A percentile compares a stretch with the other conserved stretches of the same genome.
These are phyloP conservation scores for Pouteria glomerata DNA, from an alignment of 148 eudicot genomes.

Conservation along the genomic window DNA sequence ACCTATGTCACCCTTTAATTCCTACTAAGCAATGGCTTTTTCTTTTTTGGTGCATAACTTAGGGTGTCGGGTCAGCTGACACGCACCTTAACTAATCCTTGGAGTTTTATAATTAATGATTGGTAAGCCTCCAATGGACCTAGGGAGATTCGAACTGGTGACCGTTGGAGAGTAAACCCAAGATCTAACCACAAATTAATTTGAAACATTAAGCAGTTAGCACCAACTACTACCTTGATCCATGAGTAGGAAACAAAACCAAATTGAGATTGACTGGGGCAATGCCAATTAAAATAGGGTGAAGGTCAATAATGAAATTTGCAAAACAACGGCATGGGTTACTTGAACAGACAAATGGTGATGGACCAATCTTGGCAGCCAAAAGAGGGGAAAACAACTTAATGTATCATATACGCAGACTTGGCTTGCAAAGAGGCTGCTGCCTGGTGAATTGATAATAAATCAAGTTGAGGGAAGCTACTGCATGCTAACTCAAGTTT, in stretches of 20 bases:
- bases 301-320: neutral
- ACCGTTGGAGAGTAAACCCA: too few relatives aligned
- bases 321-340: neutral
- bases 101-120: too few relatives aligned
- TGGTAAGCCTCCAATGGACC: too few relatives aligned
- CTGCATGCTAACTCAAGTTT: neutral
- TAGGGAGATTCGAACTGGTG: too few relatives aligned
- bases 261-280: neutral
- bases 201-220: neutral
- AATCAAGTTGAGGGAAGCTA: too few relatives aligned
- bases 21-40: neutral
- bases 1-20: neutral
- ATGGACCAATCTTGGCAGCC: slow-evolving; percentile 1
- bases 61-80: too few relatives aligned
- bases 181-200: neutral
- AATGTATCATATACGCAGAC: neutral
- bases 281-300: neutral
- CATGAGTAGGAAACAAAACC: neutral
- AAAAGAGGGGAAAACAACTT: neutral
- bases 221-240: slow-evolving; percentile 1
- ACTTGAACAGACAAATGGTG: neutral
- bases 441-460: too few relatives aligned
- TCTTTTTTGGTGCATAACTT: too few relatives aligned
- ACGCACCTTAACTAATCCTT: too few relatives aligned
- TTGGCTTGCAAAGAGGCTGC: too few relatives aligned